Base-by-base conservation (phyloP, 1,284 basidiomycete genomes). In the Blastosporella zonata region DNA sequence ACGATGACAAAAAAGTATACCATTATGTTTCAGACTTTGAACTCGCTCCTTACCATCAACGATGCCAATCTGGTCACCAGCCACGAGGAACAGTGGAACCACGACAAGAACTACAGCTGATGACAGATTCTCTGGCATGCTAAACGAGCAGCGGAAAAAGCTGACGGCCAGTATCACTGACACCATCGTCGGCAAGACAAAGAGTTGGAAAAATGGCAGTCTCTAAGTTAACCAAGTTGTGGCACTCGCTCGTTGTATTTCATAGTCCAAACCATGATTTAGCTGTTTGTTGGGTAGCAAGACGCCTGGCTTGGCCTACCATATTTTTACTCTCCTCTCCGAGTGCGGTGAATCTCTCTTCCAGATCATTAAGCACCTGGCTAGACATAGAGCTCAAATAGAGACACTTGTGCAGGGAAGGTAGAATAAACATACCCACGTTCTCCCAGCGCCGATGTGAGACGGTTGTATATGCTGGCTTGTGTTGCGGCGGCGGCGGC, bases 241-340 rank as follows among this genome's bases (percentile, higher is more conserved):
- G 4, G 6, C 13, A 6, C 31, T 6, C 4, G 10, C 18, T 34
- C 28, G 28, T 33, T 20, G 13, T 21, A 28, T 35, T 46, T 45
- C 56, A 79, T 48, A 81, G 73, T 5, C 74, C 72, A 61, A 86
- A 81, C 82, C 82, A 86, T 17, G 74, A 68, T 64, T 80, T 85
- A 17, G 79, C 73, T 2, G 74, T 72, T 55, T 84, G 80, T 57
- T 82, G 72, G 2, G 79, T 66, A 2, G 84, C 84, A 13, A 84
- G 59, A 37, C 72, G 68, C 59, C 84, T 86, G 4, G 83, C 82
- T 78, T 87, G 82, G 3, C 72, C 61, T 1, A 80, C 74, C 82
- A 87, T 83, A 53, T 70, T 76, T 57, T 72, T 77, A 56, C 82
- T 86, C 5, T 82, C 82, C 50, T 81, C 69, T 61, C 81, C 81